Evolutionary conservation across 495 filamentous ascomycete genomes (phyloP), one percentile per base, ranked within the genome.

Genomic region (Poronia punctata): DNA sequence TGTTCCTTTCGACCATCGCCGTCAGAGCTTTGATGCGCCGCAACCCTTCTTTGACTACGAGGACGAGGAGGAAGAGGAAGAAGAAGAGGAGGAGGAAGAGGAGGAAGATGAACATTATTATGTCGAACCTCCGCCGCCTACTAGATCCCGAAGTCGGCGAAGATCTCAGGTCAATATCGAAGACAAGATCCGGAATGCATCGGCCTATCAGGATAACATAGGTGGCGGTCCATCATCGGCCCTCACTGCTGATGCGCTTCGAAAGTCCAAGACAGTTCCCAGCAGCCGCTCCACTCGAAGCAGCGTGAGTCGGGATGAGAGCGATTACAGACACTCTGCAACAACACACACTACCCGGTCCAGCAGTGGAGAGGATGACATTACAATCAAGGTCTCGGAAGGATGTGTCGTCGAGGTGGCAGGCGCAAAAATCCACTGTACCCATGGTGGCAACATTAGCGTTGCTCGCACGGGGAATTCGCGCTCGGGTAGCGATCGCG

Each of bases 261-360:
- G 59, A 52, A 65, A 60, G 41, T 65, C 57, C 22, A 65, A 61
- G 36, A 65, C 60, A 34, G 65, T 59, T 25, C 56, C 53, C 12
- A 72, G 71, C 56, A 74, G 71, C 53, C 59, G 67, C 16, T 73
- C 70, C 22, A 76, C 70, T 12, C 61, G 66, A 34, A 74, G 68
- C 57, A 74, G 61, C 29, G 66, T 48, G 5, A 76, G 72, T 45
- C 70, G 64, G 40, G 73, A 77, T 48, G 74, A 77, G 45, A 76
- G 72, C 51, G 74, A 77, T 16, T 75, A 70, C 48, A 65, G 63
- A 40, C 68, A 70, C 37, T 75, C 71, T 14, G 67, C 68, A 1
- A 74, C 73, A 7, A 74, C 72, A 7, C 65, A 70, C 17, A 77
- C 70, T n/a, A 77, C 71, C 10, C 56, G 68, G 28, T 59, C 61